Evolutionary conservation across 2,329 filamentous ascomycete genomes (phyloP), one percentile per base, ranked within the genome.

Genomic region (Torrubiellomyces zombiae): DNA sequence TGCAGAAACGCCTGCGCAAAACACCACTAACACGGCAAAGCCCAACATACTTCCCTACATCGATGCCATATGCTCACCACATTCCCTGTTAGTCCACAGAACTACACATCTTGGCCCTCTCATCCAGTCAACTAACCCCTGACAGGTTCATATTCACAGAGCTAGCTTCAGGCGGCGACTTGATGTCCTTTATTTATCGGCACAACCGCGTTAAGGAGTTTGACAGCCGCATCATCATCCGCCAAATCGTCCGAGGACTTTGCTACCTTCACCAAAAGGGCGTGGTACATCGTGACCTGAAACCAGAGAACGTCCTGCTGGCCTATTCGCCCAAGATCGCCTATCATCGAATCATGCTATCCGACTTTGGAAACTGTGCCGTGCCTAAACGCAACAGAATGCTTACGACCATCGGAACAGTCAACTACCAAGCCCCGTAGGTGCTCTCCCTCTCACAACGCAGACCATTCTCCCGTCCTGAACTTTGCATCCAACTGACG

Each of bases 131-230:
- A n/a, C n/a, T n/a, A n/a, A n/a, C n/a, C n/a, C n/a, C n/a, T n/a
- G n/a, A 4, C 9, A 66, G 61, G 17, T 68, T 64, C 30, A 58
- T 61, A 0, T 68, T 73, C 29, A 64, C 58, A 2, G 63, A 71
- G 25, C 48, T 73, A 18, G 67, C 67, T 0, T 52, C 58, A 4
- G 58, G 67, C 1, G 63, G 63, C 0, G 63, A 68, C 32, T 40
- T 67, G 3, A 60, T 57, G 41, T 66, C 63, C 0, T 56, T 63
- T 11, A 38, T 61, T 7, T 34, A 47, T 21, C 47, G 50, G 13
- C 47, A 50, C 19, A 41, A 40, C 14, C 13, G 14, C 1, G 19
- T 25, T 3, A 27, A 28, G 4, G 59, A 63, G 29, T 38, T 53
- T 11, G 52, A 60, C n/a, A 42, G 50, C 7, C 36, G 53, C 42